Evolutionary conservation across 306 rosid species (phyloP).

Genomic region (Cicer bijugum): DNA sequence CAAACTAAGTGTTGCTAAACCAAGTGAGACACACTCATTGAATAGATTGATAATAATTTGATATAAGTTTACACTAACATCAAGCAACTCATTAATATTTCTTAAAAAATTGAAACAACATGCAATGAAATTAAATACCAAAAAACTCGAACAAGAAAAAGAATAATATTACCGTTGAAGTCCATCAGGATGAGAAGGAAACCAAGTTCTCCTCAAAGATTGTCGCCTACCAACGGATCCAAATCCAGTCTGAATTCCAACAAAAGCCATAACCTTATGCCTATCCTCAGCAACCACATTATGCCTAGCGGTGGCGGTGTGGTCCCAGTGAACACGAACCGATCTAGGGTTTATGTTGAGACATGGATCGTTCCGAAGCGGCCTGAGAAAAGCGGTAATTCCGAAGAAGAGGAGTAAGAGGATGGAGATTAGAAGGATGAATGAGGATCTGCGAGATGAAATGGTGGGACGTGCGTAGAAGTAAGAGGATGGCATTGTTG

Average conservation of each 20-base stretch:
- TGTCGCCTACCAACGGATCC: slow-evolving; percentile 75
- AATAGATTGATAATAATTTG: neutral
- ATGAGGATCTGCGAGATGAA: slow-evolving; percentile 55
- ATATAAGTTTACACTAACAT: neutral
- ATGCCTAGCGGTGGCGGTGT: neutral
- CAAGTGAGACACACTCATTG: too few relatives aligned
- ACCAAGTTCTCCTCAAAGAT: slow-evolving; percentile 87
- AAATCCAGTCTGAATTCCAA: slow-evolving; percentile 89
- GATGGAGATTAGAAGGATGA: neutral
- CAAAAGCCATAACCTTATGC: slow-evolving; percentile 88
- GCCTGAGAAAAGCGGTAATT: slow-evolving; percentile 26
- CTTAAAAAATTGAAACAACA: neutral
- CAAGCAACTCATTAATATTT: neutral
- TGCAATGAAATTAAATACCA: neutral
- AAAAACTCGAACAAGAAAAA: neutral
- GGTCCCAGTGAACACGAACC: slow-evolving; percentile 82
- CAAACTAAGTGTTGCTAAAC: too few relatives aligned
- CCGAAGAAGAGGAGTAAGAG: slow-evolving; percentile 37
- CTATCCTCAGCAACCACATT: slow-evolving; percentile 37
- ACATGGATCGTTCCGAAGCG: slow-evolving; percentile 47
- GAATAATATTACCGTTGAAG: slow-evolving; percentile 65
- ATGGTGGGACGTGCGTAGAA: slow-evolving; percentile 50
- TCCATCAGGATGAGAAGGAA: slow-evolving; percentile 81
- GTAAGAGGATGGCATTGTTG: slow-evolving; percentile 38
- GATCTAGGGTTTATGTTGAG: slow-evolving; percentile 53